Percentiles rank a stretch among this genome's conserved stretches.
These are phyloP conservation scores for Kodamaea kaohsiungensis DNA, from an alignment of 805 yeast species.

Conservation along the genomic window DNA sequence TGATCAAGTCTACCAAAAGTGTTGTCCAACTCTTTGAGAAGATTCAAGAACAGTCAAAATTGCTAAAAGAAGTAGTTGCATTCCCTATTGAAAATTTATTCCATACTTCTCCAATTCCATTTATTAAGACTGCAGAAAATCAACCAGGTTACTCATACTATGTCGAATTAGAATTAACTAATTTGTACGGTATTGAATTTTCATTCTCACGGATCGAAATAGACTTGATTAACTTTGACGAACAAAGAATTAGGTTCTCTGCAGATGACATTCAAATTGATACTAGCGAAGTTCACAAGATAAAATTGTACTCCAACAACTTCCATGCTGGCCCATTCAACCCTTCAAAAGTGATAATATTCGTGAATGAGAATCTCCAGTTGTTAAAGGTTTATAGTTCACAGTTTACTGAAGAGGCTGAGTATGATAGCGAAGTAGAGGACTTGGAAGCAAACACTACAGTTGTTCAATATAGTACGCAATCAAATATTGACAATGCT, in stretches of 20 bases:
- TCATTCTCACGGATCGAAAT: slow-evolving; percentile 23
- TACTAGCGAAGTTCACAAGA: slow-evolving; percentile 10
- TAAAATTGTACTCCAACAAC: slow-evolving; percentile 22
- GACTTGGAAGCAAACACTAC: slow-evolving; percentile 8
- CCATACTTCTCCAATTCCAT: slow-evolving; percentile 34
- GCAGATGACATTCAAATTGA: slow-evolving; percentile 9
- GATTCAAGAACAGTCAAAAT: slow-evolving; percentile 16
- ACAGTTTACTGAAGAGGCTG: background rate
- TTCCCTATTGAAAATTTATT: slow-evolving; percentile 41
- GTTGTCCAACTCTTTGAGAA: slow-evolving; percentile 20
- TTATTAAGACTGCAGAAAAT: slow-evolving; percentile 30
- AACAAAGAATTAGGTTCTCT: slow-evolving; percentile 11
- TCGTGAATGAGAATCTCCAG: slow-evolving; percentile 18
- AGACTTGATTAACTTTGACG: slow-evolving; percentile 18
- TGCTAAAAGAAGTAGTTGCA: slow-evolving; percentile 20
- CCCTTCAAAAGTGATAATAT: slow-evolving; percentile 17
- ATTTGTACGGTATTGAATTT: slow-evolving; percentile 27
- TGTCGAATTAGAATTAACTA: slow-evolving; percentile 34
- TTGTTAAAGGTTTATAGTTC: slow-evolving; percentile 16
- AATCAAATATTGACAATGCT: background rate
- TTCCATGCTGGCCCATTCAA: slow-evolving; percentile 39
- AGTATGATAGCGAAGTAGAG: background rate
- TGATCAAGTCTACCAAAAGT: slow-evolving; percentile 19
- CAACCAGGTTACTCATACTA: slow-evolving; percentile 23
- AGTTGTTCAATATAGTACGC: slow-evolving; percentile 8